These are phyloP conservation scores for Vickermania spadyakhi DNA, from an alignment of 208 protist species.

Conservation along the genomic window DNA sequence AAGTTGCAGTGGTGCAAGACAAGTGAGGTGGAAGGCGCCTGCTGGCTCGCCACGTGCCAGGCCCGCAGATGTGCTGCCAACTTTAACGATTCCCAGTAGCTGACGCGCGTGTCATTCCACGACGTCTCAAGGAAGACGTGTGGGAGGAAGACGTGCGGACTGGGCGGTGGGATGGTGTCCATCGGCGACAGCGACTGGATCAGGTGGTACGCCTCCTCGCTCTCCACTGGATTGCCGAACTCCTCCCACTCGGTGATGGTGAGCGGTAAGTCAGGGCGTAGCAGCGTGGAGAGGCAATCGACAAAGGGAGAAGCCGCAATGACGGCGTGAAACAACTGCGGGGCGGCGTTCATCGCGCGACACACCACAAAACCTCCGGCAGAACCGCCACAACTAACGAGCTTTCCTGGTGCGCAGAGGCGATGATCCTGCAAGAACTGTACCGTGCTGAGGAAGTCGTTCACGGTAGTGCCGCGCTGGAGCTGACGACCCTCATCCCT, in stretches of 20 bases:
- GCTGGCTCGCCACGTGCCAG: not conserved
- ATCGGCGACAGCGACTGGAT: constrained; percentile 59
- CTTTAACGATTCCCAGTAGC: constrained; percentile 58
- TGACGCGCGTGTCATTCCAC: constrained; percentile 52
- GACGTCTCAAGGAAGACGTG: constrained; percentile 56
- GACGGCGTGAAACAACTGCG: constrained; percentile 42
- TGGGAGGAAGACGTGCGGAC: not conserved
- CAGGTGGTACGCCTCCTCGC: constrained; percentile 47
- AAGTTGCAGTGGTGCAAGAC: constrained; percentile 53
- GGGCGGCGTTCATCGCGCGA: constrained; percentile 50
- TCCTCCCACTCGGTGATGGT: constrained; percentile 79
- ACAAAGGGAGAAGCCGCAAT: constrained; percentile 78
- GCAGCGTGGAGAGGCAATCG: constrained; percentile 81
- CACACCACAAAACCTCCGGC: constrained; percentile 82
- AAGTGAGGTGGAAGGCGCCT: not conserved
- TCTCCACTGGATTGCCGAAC: constrained; percentile 80
- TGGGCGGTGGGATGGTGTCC: constrained; percentile 33
- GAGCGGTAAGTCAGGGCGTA: constrained; percentile 56
- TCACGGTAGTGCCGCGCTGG: constrained; percentile 65
- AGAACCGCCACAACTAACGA: constrained; percentile 52
- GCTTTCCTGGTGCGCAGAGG: constrained; percentile 18
- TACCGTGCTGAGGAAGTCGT: constrained; percentile 69
- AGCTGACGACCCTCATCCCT: constrained; percentile 39
- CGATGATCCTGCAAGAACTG: constrained; percentile 40
- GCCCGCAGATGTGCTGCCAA: constrained; percentile 31